These are phyloP conservation scores for Lasiosphaeria hispida DNA, from an alignment of 495 filamentous ascomycete genomes.

Conservation along the genomic window DNA sequence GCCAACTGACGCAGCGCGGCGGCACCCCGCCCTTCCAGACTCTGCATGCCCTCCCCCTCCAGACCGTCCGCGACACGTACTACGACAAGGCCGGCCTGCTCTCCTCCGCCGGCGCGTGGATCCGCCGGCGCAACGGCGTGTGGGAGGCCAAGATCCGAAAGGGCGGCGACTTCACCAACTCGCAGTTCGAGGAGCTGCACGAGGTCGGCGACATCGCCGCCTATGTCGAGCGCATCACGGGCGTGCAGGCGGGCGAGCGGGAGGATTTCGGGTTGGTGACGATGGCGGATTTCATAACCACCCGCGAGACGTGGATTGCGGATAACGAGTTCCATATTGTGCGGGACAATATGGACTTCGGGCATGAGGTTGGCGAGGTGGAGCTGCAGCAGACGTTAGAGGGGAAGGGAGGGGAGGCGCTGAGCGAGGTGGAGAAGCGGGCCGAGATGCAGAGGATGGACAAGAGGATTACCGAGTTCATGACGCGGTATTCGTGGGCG, in stretches of 20 bases:
- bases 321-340: constrained; percentile 36
- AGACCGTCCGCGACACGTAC: constrained; percentile 33
- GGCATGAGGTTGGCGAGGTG: constrained; percentile 40
- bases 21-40: constrained; percentile 26
- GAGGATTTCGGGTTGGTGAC: constrained; percentile 26
- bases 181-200: constrained; percentile 30
- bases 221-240: constrained; percentile 3
- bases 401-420: constrained; percentile 10
- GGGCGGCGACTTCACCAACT: constrained; percentile 27
- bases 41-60: constrained; percentile 19
- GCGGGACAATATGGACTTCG: constrained; percentile 35
- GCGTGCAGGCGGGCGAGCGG: neutral
- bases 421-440: constrained; percentile 24
- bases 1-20: constrained; percentile 21
- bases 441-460: constrained; percentile 32
- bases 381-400: constrained; percentile 35
- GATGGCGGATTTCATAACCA: constrained; percentile 32
- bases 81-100: constrained; percentile 30
- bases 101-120: constrained; percentile 28
- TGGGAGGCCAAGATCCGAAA: constrained; percentile 34
- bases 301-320: constrained; percentile 31
- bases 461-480: constrained; percentile 33
- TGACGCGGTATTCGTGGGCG: constrained; percentile 39
- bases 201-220: constrained; percentile 11
- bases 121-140: constrained; percentile 26